Evolutionary conservation across 1,284 basidiomycete species (phyloP).

Genomic region (Trichosporon ovoides): DNA sequence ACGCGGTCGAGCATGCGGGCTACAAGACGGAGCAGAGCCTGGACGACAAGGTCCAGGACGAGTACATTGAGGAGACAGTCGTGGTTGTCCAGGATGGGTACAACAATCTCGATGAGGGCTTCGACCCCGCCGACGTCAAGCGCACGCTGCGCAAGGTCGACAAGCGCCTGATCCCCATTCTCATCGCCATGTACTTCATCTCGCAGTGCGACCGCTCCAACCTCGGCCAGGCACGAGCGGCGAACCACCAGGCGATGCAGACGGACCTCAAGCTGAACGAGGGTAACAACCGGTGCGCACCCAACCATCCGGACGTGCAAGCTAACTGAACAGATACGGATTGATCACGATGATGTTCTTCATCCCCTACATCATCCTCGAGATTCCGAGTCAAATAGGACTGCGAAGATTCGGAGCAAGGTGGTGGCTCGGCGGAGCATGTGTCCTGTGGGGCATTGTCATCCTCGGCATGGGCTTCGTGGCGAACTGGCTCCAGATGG

Average conservation of each 20-base stretch:
- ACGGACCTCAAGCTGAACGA: conserved; percentile 24
- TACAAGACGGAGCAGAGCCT: neutral
- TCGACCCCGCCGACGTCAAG: conserved; percentile 10
- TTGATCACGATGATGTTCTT: conserved; percentile 45
- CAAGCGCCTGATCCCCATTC: conserved; percentile 13
- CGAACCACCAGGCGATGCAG: conserved; percentile 25
- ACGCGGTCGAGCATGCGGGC: neutral
- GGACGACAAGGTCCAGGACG: neutral
- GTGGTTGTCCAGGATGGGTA: neutral
- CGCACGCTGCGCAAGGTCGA: conserved; percentile 13
- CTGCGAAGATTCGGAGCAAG: conserved; percentile 21
- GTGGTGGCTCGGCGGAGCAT: conserved; percentile 15
- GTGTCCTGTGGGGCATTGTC: conserved; percentile 41
- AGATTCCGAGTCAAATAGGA: conserved; percentile 20
- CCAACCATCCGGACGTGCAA: too few relatives aligned
- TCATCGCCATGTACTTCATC: conserved; percentile 18
- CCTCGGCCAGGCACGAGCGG: conserved; percentile 23
- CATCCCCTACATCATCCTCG: conserved; percentile 47
- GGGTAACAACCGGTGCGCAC: conserved; percentile 44
- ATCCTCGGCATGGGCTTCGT: conserved; percentile 36
- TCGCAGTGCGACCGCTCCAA: conserved; percentile 23
- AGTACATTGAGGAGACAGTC: neutral
- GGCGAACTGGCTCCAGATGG: conserved; percentile 27
- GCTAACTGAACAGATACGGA: conserved; percentile 43
- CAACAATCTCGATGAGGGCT: conserved; percentile 18